Base-by-base conservation (phyloP, 2,329 filamentous ascomycete species). In the Cryoendolithus antarcticus region DNA sequence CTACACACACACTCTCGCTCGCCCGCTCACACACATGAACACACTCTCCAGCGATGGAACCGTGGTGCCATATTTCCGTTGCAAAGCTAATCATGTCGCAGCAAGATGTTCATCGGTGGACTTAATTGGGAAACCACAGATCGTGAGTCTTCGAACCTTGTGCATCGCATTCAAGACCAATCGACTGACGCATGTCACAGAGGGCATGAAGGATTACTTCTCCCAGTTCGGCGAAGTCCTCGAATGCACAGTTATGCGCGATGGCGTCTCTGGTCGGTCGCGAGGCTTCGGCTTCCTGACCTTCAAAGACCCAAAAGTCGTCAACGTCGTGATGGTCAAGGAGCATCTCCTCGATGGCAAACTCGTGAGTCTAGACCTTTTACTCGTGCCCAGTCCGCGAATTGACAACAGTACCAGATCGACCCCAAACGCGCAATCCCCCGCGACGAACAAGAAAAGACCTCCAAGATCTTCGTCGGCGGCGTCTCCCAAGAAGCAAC, bases 271-370 rank as follows among this genome's bases (percentile, higher is more conserved):
- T 7, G 91, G 91, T 32, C 80, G 91, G 46, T 96, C 91, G 24
- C 78, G 91, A 63, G 91, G 91, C 15, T 98, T 98, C 54, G 91
- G 91, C 24, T 98, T 98, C 65, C 71, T 98, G 45, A 98, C 91
- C 0, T 98, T 98, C 71, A 93, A 85, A 59, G 91, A 98, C 57
- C 82, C 91, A 35, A 94, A 94, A 67, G 94, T 86, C 3, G 91
- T 98, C 49, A 98, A 98, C 60, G 93, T 86, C 50, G 91, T 98
- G 48, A 98, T 98, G 91, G 91, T 98, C 46, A 98, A 98, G 65
- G 91, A 98, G 60, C 91, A 98, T 62, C 93, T 89, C 53, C 74
- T 98, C 13, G 91, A 98, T 59, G 91, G 91, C 45, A 98, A 98
- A 64, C 95, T 98, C 62, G 91, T 96, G 74, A 69, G 84, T 66